A percentile compares a stretch with the other conserved stretches of the same genome.
Evolutionary conservation across 2,329 filamentous ascomycete genomes (phyloP).

Genomic region (Macrophomina phaseolina): DNA sequence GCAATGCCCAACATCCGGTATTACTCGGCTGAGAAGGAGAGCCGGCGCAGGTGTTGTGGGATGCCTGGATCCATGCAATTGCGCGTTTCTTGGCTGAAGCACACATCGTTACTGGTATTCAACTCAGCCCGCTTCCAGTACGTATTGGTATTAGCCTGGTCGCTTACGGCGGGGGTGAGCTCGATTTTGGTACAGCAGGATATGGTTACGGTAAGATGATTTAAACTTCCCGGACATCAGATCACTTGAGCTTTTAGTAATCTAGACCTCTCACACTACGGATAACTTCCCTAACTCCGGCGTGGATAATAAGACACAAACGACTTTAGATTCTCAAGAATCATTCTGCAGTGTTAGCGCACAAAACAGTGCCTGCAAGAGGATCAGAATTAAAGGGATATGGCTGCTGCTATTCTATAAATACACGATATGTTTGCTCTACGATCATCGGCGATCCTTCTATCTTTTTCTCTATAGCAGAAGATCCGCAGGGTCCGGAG

Average conservation of each 20-base stretch:
- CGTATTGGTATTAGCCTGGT: neutral
- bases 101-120: neutral
- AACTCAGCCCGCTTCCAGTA: neutral
- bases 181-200: neutral
- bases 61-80: neutral
- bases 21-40: no score
- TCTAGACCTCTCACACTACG: neutral
- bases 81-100: neutral
- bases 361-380: no score
- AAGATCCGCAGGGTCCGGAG: neutral
- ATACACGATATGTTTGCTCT: no score
- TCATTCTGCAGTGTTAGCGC: no score
- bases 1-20: neutral
- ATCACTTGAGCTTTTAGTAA: neutral
- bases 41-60: neutral
- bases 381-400: no score
- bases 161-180: neutral
- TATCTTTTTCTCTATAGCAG: neutral
- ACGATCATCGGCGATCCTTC: neutral
- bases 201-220: neutral
- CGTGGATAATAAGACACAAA: no score
- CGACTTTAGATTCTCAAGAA: no score
- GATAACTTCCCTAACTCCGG: neutral
- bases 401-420: no score
- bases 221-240: neutral